These are phyloP conservation scores for Coccomyxa sp. DNA, from an alignment of 139 green algal genomes.

Conservation along the genomic window DNA sequence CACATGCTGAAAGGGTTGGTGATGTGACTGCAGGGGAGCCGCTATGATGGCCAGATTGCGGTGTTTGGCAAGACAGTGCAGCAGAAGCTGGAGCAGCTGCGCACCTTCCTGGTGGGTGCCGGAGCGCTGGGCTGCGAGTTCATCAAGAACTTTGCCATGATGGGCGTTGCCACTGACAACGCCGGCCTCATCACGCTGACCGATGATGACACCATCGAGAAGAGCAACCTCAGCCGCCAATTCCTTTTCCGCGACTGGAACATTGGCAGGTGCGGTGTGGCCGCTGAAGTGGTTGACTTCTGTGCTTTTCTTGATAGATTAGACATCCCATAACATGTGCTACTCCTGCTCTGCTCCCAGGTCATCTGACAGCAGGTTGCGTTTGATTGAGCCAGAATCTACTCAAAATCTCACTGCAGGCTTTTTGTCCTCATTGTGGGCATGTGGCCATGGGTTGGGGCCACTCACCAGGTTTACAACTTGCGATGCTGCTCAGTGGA, in stretches of 20 bases:
- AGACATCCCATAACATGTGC: neutral
- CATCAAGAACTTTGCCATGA: constrained; percentile 97
- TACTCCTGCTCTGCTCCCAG: neutral
- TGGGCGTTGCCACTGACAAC: constrained; percentile 69
- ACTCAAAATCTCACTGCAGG: too few species aligned
- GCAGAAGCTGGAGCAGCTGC: constrained; percentile 57
- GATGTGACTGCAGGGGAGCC: constrained; percentile 31
- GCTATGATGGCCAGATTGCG: constrained; percentile 84
- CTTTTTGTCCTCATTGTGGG: too few species aligned
- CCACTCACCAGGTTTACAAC: too few species aligned
- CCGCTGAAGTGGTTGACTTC: too few species aligned
- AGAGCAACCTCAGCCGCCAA: constrained; percentile 94
- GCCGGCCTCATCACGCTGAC: constrained; percentile 77
- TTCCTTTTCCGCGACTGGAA: constrained; percentile 98
- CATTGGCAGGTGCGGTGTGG: constrained; percentile 68
- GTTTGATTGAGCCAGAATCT: too few species aligned
- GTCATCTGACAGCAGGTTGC: neutral
- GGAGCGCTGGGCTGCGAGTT: constrained; percentile 98
- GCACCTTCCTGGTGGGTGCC: constrained; percentile 94
- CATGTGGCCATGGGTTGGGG: too few species aligned
- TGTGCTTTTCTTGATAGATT: neutral
- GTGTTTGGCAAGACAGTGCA: constrained; percentile 83
- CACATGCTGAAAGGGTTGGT: too few species aligned
- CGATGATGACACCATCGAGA: constrained; percentile 98
- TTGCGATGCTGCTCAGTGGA: too few species aligned